Evolutionary conservation across 1,284 basidiomycete species (phyloP).

Genomic region (Acaromyces ingoldii): DNA sequence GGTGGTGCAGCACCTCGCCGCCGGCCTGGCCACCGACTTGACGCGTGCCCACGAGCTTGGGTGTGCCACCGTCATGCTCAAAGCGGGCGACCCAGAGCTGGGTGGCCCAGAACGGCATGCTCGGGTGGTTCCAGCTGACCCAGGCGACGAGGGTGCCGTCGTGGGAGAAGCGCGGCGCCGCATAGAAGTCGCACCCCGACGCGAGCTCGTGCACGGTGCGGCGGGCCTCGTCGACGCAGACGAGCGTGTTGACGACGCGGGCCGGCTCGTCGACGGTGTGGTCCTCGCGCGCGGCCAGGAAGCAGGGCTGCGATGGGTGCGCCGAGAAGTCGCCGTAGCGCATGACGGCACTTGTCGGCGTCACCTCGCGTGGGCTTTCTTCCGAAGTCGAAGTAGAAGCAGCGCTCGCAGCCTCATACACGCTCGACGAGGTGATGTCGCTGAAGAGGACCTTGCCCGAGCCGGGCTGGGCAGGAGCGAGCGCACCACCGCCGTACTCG

Average conservation of each 20-base stretch:
- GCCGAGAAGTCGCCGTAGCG: slow-evolving; percentile 58
- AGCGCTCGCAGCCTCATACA: slow-evolving; percentile 10
- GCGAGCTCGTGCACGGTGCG: slow-evolving; percentile 55
- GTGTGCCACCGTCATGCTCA: slow-evolving; percentile 7
- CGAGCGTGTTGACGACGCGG: slow-evolving; percentile 61
- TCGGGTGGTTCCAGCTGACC: slow-evolving; percentile 66
- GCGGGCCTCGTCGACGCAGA: slow-evolving; percentile 58
- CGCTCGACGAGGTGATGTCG: slow-evolving; percentile 22
- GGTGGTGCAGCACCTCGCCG: slow-evolving; percentile 43
- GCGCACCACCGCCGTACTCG: slow-evolving; percentile 44
- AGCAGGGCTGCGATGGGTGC: slow-evolving; percentile 52
- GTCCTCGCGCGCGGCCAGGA: slow-evolving; percentile 63
- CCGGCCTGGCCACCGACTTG: slow-evolving; percentile 9
- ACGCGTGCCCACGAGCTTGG: not conserved
- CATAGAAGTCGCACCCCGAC: slow-evolving; percentile 66
- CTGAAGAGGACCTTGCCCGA: slow-evolving; percentile 28
- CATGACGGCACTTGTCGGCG: slow-evolving; percentile 58
- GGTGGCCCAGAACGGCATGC: slow-evolving; percentile 76
- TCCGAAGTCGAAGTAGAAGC: not conserved
- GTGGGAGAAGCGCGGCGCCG: slow-evolving; percentile 62
- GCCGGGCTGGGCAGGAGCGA: slow-evolving; percentile 20
- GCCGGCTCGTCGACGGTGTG: slow-evolving; percentile 62
- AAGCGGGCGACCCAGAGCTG: slow-evolving; percentile 60
- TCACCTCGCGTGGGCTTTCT: not conserved
- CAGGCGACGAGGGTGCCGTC: slow-evolving; percentile 65